phyloP scores from a whole-genome alignment of 2,329 filamentous ascomycete genomes.

The Pseudogymnoascus destructans region DNA sequence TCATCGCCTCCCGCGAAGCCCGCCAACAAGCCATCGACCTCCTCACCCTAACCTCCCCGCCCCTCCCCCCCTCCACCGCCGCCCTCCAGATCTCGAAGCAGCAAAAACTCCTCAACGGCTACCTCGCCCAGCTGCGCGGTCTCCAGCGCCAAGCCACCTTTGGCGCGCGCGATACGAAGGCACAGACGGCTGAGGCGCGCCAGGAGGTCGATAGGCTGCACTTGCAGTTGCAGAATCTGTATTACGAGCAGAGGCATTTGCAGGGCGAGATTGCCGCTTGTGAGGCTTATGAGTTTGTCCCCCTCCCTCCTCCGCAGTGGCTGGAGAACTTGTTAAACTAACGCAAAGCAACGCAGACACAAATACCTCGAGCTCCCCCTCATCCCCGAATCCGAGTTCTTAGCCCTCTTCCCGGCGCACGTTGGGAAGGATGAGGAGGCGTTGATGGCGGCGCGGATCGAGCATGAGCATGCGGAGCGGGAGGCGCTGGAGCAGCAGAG shows the following conservation, averaged over 20 bases:
- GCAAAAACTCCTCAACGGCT: conserved; percentile 68
- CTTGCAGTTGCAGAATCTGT: conserved; percentile 85
- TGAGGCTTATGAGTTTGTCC: conserved; percentile 74
- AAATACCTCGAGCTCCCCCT: conserved; percentile 78
- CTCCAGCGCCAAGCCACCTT: conserved; percentile 74
- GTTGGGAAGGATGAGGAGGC: conserved; percentile 60
- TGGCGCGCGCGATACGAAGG: conserved; percentile 72
- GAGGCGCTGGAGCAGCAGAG: conserved; percentile 75
- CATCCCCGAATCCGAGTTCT: conserved; percentile 70
- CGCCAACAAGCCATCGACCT: conserved; percentile 58
- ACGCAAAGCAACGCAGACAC: conserved; percentile 42
- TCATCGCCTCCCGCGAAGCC: conserved; percentile 60
- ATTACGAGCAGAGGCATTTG: conserved; percentile 88
- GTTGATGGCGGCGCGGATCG: conserved; percentile 79
- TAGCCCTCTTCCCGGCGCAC: conserved; percentile 63
- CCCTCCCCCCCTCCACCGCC: conserved; percentile 34
- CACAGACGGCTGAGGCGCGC: conserved; percentile 70
- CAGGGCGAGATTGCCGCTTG: conserved; percentile 83
- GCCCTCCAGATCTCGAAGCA: conserved; percentile 54
- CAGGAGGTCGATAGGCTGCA: conserved; percentile 87
- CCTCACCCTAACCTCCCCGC: conserved; percentile 47
- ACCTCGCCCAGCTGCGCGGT: conserved; percentile 67
- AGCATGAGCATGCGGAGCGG: conserved; percentile 76
- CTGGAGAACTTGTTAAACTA: not conserved
- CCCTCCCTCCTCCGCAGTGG: not conserved